Conservation (phyloP, 139 green algal genomes). For the Closterium sp. region DNA sequence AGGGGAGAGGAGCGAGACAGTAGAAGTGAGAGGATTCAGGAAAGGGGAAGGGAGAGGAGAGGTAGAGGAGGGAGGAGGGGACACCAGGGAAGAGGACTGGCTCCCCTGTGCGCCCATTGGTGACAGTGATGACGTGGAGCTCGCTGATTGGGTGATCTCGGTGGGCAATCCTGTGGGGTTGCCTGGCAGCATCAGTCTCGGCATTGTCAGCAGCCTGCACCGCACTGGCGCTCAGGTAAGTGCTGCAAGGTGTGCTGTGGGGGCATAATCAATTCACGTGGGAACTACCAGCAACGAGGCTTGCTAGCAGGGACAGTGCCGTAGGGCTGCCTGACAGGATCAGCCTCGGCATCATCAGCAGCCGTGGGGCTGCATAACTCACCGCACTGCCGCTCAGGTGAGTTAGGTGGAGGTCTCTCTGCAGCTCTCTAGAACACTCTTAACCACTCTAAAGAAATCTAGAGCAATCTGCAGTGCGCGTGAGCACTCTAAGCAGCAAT, state of each 20-base stretch:
- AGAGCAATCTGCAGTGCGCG: no score
- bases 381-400: no score
- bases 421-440: no score
- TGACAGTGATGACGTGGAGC: not conserved
- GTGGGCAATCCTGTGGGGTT: not conserved
- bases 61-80: not conserved
- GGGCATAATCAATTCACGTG: no score
- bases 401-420: no score
- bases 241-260: no score
- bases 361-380: no score
- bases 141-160: not conserved
- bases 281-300: no score
- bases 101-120: not conserved
- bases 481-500: no score
- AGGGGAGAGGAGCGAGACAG: not conserved
- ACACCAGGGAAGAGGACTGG: not conserved
- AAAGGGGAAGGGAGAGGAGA: not conserved
- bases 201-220: not conserved
- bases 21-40: no score
- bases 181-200: not conserved
- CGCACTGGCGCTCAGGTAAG: not conserved
- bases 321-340: not conserved
- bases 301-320: no score
- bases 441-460: no score
- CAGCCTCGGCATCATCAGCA: not conserved